phyloP scores from a whole-genome alignment of 208 protist genomes.

The Trypanosoma cruzi region DNA sequence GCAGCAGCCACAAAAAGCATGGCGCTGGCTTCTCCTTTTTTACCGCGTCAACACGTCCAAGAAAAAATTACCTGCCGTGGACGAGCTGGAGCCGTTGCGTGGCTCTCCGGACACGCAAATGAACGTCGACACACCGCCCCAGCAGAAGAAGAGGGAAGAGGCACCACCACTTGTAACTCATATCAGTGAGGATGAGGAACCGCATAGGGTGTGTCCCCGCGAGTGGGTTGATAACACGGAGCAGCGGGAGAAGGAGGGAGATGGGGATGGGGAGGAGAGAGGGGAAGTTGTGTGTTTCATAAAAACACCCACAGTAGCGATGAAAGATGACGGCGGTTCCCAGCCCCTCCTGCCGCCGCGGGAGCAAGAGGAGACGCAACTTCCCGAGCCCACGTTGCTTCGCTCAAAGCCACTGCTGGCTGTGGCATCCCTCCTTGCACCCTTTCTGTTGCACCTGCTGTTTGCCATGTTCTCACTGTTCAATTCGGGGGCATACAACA shows the following conservation, averaged over 20 bases:
- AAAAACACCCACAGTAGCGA: neutral
- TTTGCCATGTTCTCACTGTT: slow-evolving; percentile 30
- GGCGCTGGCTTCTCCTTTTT: neutral
- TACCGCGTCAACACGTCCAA: neutral
- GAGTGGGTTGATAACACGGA: neutral
- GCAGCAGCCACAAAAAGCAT: neutral
- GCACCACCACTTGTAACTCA: neutral
- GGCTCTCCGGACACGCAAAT: neutral
- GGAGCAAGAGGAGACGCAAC: neutral
- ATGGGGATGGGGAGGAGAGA: neutral
- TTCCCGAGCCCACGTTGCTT: slow-evolving; percentile 14
- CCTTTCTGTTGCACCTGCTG: slow-evolving; percentile 15
- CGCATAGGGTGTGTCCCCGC: neutral
- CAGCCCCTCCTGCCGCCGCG: neutral
- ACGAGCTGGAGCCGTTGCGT: neutral
- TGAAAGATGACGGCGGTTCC: neutral
- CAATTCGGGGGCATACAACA: slow-evolving; percentile 29
- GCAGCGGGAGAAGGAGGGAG: neutral
- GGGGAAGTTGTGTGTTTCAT: neutral
- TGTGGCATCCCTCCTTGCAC: slow-evolving; percentile 4
- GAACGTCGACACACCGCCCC: neutral
- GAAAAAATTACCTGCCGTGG: neutral
- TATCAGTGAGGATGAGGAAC: neutral
- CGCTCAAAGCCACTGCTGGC: slow-evolving; percentile 2
- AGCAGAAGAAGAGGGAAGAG: neutral